Base-by-base conservation (phyloP, 352 stramenopile genomes). In the Phytophthora parvispora region DNA sequence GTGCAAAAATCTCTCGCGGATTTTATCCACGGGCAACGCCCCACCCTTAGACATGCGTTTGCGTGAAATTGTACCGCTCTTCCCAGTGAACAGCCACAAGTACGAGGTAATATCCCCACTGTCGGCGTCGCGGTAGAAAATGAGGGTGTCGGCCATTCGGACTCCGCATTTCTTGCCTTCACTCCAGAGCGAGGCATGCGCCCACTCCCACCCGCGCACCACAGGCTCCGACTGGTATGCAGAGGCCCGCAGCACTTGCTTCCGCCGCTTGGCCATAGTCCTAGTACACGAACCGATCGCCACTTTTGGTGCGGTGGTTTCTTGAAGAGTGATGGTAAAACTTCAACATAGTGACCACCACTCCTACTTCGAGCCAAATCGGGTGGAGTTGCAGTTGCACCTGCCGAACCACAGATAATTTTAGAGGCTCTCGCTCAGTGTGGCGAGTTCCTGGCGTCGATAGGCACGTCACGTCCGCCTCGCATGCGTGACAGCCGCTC, bases 31-130 rank as follows among this genome's bases (percentile, higher is more conserved):
- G 13, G 67, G 63, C 34, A 85, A 34, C 1, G 42, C 53, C 24
- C 51, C 57, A 54, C 72, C 63, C 10, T 74, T 47, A 3, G 51
- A 48, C 29, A 60, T 56, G 38, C 85, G 84, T 71, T 86, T 90
- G 32, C 78, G 74, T 28, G 71, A 60, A 43, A 89, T 63, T 8
- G 67, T 36, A 6, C 80, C 80, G 32, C 75, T 86, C 69, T 86
- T 90, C 1, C 78, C 65, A 9, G 77, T 87, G 58, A 86, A 84
- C 12, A 90, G n/a, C 81, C 81, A 90, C 28, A 72, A 55, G 27
- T 56, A 75, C 22, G 64, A 62, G n/a, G 53, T 27, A 3, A 67
- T 54, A 47, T 40, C 32, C 4, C 47, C 57, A 2, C 20, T 66
- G 5, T 64, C 54, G 18, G 25, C 16, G 22, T 69, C 66, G 25